phyloP scores from a whole-genome alignment of 768 basidiomycete species.

The Mycena metata region DNA sequence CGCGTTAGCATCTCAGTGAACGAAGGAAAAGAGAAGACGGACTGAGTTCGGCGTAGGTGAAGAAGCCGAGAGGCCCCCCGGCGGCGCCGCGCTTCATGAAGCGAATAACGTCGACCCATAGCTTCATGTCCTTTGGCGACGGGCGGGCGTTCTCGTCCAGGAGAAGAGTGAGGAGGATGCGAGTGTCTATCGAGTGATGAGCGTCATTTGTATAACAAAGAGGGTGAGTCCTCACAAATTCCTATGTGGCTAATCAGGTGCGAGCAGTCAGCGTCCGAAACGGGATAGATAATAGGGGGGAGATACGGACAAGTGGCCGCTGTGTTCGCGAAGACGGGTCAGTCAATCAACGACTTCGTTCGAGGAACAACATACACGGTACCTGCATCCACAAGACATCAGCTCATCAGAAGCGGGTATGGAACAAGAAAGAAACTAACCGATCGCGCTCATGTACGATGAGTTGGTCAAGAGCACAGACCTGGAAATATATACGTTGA shows the following conservation, averaged over 20 bases:
- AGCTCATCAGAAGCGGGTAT: background rate
- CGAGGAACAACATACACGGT: slow-evolving; percentile 48
- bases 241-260: slow-evolving; percentile 63
- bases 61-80: slow-evolving; percentile 65
- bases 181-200: too few species aligned
- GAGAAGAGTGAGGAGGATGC: slow-evolving; percentile 63
- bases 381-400: slow-evolving; percentile 24
- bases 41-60: slow-evolving; percentile 71
- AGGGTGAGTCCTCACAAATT: slow-evolving; percentile 53
- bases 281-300: background rate
- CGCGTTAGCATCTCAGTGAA: slow-evolving; percentile 1
- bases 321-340: slow-evolving; percentile 29
- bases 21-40: slow-evolving; percentile 39
- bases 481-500: too few species aligned
- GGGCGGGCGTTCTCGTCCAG: slow-evolving; percentile 62
- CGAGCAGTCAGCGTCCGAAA: slow-evolving; percentile 1
- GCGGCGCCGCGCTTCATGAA: slow-evolving; percentile 65
- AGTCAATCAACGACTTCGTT: background rate
- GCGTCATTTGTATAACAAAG: too few species aligned
- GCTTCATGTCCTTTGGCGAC: slow-evolving; percentile 62
- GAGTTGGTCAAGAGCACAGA: slow-evolving; percentile 65
- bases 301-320: slow-evolving; percentile 57
- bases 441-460: slow-evolving; percentile 63
- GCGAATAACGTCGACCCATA: slow-evolving; percentile 67
- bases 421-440: background rate